Conservation (phyloP, 2,329 filamentous ascomycete species). For the Phialophora tarda region DNA sequence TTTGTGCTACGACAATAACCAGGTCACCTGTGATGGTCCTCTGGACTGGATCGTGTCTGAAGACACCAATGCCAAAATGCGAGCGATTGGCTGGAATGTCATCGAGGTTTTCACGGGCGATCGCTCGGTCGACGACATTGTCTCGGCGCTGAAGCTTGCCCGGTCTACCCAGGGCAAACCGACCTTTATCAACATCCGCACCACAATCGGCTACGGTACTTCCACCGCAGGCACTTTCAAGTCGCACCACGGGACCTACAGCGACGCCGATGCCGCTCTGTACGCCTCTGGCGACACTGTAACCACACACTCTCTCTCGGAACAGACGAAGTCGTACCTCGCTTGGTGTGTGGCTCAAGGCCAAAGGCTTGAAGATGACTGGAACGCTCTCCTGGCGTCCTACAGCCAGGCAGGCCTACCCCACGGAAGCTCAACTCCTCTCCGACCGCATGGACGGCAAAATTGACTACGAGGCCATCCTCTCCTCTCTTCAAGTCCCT, state of each 20-base stretch:
- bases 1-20: conserved; percentile 66
- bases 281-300: not conserved
- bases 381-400: conserved; percentile 2
- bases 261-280: conserved; percentile 14
- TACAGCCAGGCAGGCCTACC: conserved; percentile 5
- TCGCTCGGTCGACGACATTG: conserved; percentile 56
- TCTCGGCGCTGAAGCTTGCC: conserved; percentile 55
- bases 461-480: conserved; percentile 6
- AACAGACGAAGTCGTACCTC: conserved; percentile 3
- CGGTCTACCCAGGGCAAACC: conserved; percentile 56
- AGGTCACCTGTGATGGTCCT: conserved; percentile 64
- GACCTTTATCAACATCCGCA: conserved; percentile 64
- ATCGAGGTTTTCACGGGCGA: conserved; percentile 60
- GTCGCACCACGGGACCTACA: conserved; percentile 36
- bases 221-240: conserved; percentile 46
- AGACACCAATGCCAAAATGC: conserved; percentile 64
- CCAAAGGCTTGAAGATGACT: conserved; percentile 5
- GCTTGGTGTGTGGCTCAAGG: not conserved
- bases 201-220: conserved; percentile 62
- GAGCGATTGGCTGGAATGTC: conserved; percentile 61
- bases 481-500: conserved; percentile 4
- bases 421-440: not conserved
- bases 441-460: conserved; percentile 12
- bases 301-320: conserved; percentile 2
- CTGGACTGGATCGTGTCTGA: conserved; percentile 62